Conservation (phyloP, 2,329 filamentous ascomycete genomes). For the Elsinoe necatrix region DNA sequence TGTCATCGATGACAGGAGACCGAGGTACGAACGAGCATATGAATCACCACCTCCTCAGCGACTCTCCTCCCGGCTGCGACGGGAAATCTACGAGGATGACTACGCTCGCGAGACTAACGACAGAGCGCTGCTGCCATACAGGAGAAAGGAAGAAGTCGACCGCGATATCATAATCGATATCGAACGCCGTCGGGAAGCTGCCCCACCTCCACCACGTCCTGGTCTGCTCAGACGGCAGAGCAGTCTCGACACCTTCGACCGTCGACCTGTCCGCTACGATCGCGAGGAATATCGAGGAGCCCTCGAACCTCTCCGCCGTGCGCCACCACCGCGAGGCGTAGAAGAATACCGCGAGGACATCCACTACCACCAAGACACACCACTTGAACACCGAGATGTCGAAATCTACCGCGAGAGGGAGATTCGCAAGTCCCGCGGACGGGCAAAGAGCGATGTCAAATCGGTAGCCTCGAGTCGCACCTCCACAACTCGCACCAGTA, state of each 20-base stretch:
- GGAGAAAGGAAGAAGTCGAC: constrained; percentile 48
- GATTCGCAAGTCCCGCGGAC: constrained; percentile 24
- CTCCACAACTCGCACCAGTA: constrained; percentile 21
- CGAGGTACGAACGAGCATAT: constrained; percentile 46
- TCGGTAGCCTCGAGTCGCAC: constrained; percentile 20
- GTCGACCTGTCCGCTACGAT: constrained; percentile 55
- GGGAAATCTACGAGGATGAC: constrained; percentile 41
- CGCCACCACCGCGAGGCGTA: constrained; percentile 50
- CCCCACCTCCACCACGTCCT: constrained; percentile 50
- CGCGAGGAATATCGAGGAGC: constrained; percentile 58
- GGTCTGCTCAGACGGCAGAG: constrained; percentile 71
- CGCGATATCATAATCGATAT: constrained; percentile 39
- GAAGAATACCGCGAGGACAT: constrained; percentile 64
- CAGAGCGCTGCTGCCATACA: constrained; percentile 49
- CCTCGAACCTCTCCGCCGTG: constrained; percentile 51
- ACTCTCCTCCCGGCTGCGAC: constrained; percentile 25
- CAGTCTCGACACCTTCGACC: constrained; percentile 83
- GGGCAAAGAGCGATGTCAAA: constrained; percentile 21
- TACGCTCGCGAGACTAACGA: constrained; percentile 40
- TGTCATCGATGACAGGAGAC: constrained; percentile 31
- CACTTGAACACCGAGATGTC: constrained; percentile 42
- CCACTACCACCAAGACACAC: constrained; percentile 34
- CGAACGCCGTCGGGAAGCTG: constrained; percentile 34
- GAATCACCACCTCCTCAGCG: constrained; percentile 30
- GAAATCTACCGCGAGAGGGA: constrained; percentile 41